Conservation (phyloP, 306 rosid genomes). For the Dalbergia cultrata region DNA sequence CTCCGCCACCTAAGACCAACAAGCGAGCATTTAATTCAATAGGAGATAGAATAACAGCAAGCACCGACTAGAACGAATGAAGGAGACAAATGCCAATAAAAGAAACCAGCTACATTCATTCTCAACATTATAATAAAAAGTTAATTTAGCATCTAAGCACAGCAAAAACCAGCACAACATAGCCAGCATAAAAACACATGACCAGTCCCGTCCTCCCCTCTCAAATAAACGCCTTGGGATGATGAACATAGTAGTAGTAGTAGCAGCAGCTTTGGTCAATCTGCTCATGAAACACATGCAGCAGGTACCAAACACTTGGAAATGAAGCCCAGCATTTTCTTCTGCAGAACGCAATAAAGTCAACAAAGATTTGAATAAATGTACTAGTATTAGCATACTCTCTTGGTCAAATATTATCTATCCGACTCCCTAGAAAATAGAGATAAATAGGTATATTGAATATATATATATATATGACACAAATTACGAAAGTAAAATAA, state of each 20-base stretch:
- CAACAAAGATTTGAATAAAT: not conserved
- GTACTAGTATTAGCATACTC: too few species aligned
- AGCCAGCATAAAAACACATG: not conserved
- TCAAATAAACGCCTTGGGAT: too few species aligned
- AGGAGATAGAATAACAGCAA: constrained; percentile 7
- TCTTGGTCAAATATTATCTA: too few species aligned
- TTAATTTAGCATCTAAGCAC: constrained; percentile 1
- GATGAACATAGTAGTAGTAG: not conserved
- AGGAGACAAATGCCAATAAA: not conserved
- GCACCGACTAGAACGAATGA: constrained; percentile 14
- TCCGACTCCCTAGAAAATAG: too few species aligned
- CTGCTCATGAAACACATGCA: constrained; percentile 71
- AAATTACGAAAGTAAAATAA: too few species aligned
- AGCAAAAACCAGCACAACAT: constrained; percentile 25
- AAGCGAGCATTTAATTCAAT: not conserved
- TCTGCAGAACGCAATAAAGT: constrained; percentile 53
- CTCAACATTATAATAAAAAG: not conserved
- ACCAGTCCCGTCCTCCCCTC: not conserved
- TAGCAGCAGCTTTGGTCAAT: not conserved
- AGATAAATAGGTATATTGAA: too few species aligned
- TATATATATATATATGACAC: too few species aligned
- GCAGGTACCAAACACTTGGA: constrained; percentile 86
- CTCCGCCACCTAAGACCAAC: not conserved
- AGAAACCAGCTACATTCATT: constrained; percentile 12
- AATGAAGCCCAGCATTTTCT: constrained; percentile 77